A percentile compares a stretch with the other conserved stretches of the same genome.
Conservation (phyloP, 2,329 filamentous ascomycete genomes). For the Trichoderma brevicompactum region DNA sequence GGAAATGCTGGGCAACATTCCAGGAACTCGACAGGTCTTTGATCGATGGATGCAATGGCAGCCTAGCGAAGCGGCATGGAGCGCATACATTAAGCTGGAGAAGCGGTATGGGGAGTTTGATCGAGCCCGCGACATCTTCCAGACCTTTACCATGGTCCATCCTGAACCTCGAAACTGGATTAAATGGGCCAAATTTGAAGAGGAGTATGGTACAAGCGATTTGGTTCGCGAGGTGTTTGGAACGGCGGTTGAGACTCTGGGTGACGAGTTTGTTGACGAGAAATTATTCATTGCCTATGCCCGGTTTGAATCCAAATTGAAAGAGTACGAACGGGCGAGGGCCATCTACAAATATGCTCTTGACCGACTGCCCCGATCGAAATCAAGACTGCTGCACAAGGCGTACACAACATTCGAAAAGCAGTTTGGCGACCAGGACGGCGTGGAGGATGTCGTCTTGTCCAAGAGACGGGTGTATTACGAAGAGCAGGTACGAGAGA, state of each 20-base stretch:
- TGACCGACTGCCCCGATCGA: constrained; percentile 86
- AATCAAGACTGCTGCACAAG: constrained; percentile 83
- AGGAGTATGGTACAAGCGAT: constrained; percentile 91
- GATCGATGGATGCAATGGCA: constrained; percentile 99
- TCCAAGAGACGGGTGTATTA: constrained; percentile 92
- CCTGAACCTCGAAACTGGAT: constrained; percentile 97
- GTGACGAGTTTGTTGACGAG: constrained; percentile 96
- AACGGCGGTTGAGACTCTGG: constrained; percentile 82
- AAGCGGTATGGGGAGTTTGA: constrained; percentile 94
- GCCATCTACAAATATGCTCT: constrained; percentile 97
- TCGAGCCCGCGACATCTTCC: constrained; percentile 85
- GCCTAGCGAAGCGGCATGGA: constrained; percentile 94
- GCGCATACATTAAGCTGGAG: constrained; percentile 94
- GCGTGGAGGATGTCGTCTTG: constrained; percentile 94
- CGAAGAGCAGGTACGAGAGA: constrained; percentile 91
- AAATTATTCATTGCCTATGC: constrained; percentile 94
- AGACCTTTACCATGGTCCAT: constrained; percentile 88
- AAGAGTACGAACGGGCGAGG: constrained; percentile 90
- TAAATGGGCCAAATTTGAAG: constrained; percentile 97
- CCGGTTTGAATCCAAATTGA: constrained; percentile 91
- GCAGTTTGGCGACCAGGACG: constrained; percentile 91
- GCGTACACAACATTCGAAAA: constrained; percentile 98
- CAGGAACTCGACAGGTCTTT: constrained; percentile 90
- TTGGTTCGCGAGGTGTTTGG: constrained; percentile 91
- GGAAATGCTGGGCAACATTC: constrained; percentile 93